Evolutionary conservation across 1,139 yeast species (phyloP).

Genomic region (Yamadazyma songkhlaensis): DNA sequence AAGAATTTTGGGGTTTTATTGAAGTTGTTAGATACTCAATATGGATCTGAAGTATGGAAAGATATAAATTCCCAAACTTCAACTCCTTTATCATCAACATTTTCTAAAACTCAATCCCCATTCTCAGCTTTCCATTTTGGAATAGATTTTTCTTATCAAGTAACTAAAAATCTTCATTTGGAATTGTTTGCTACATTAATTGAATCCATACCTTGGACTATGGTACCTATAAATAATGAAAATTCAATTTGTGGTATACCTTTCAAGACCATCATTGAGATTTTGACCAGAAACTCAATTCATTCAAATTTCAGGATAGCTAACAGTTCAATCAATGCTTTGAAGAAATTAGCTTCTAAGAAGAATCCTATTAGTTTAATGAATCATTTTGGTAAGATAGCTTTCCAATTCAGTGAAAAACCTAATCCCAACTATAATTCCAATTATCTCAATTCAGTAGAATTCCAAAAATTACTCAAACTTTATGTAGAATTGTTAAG

Average conservation of each 20-base stretch:
- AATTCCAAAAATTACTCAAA: conserved; percentile 58
- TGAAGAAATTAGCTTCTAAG: conserved; percentile 63
- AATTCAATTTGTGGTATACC: conserved; percentile 39
- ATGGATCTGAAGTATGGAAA: conserved; percentile 45
- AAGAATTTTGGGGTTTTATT: conserved; percentile 58
- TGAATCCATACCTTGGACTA: conserved; percentile 69
- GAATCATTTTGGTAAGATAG: conserved; percentile 72
- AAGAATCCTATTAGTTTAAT: conserved; percentile 71
- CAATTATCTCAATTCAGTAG: conserved; percentile 52
- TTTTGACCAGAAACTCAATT: conserved; percentile 71
- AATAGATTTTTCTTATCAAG: conserved; percentile 36
- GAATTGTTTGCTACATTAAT: conserved; percentile 71
- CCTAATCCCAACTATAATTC: conserved; percentile 48
- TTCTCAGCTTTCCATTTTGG: conserved; percentile 54
- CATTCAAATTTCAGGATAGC: conserved; percentile 65
- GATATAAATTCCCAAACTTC: conserved; percentile 15
- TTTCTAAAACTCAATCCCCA: conserved; percentile 25
- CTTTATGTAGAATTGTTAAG: conserved; percentile 75
- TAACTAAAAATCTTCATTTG: conserved; percentile 37
- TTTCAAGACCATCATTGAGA: conserved; percentile 65
- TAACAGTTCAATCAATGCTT: conserved; percentile 58
- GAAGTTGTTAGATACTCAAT: conserved; percentile 56
- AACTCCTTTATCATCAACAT: conserved; percentile 15
- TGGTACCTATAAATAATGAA: conserved; percentile 36
- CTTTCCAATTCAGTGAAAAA: conserved; percentile 77